Percentiles rank a stretch among this genome's conserved stretches.
Conservation (phyloP, 169 alveolate genomes). For the Plasmodium vinckei region DNA sequence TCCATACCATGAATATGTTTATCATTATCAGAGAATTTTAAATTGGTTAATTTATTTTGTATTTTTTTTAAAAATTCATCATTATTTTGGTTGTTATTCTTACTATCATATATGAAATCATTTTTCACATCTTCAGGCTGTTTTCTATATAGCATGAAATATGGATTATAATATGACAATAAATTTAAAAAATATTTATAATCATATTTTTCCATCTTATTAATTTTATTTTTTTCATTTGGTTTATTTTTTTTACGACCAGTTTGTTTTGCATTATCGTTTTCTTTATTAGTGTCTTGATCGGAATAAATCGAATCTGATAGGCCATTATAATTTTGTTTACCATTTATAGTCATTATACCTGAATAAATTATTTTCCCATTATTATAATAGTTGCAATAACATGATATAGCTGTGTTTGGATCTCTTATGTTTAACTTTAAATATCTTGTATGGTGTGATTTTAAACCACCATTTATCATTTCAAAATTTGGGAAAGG, state of each 20-base stretch:
- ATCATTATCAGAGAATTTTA: too few species aligned
- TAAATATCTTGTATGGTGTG: slow-evolving; percentile 44
- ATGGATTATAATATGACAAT: too few species aligned
- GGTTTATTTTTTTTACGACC: not conserved
- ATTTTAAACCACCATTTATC: slow-evolving; percentile 3
- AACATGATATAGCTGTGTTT: slow-evolving; percentile 20
- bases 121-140: too few species aligned
- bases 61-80: too few species aligned
- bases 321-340: not conserved
- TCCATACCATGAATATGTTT: too few species aligned
- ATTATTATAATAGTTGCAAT: slow-evolving; percentile 34
- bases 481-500: slow-evolving; percentile 25
- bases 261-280: not conserved
- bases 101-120: too few species aligned
- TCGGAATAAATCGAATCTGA: not conserved
- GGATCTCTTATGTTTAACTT: slow-evolving; percentile 1
- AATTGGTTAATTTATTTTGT: too few species aligned
- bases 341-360: slow-evolving; percentile 26
- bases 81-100: too few species aligned
- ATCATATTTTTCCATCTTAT: not conserved
- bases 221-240: not conserved
- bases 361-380: slow-evolving; percentile 28
- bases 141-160: too few species aligned
- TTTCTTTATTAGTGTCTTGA: not conserved
- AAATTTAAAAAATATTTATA: not conserved